phyloP scores from a whole-genome alignment of 1,284 basidiomycete genomes.

The Puccinia coronata region DNA sequence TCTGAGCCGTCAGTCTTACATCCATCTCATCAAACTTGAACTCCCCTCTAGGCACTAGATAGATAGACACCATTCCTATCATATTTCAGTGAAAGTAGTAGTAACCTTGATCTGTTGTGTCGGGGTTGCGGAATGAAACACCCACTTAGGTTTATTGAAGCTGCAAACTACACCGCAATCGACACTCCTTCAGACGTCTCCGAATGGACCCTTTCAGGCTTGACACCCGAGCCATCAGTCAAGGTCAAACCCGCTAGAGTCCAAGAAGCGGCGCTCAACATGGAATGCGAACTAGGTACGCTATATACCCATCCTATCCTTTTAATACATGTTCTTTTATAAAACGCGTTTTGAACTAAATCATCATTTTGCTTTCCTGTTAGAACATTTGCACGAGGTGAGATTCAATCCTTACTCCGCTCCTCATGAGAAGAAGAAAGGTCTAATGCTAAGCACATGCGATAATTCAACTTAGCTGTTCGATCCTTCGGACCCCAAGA shows the following conservation, averaged over 20 bases:
- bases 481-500: slow-evolving; percentile 24
- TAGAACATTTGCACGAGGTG: slow-evolving; percentile 30
- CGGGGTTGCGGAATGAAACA: neutral
- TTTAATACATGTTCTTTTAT: too few species aligned
- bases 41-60: too few species aligned
- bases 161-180: slow-evolving; percentile 70
- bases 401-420: neutral
- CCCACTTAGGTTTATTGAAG: slow-evolving; percentile 65
- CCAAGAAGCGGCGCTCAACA: slow-evolving; percentile 64
- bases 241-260: slow-evolving; percentile 68
- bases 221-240: slow-evolving; percentile 67
- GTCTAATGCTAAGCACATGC: neutral
- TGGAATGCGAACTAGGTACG: slow-evolving; percentile 48
- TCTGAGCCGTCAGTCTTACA: slow-evolving; percentile 62
- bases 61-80: too few species aligned
- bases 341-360: too few species aligned
- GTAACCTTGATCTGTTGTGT: too few species aligned
- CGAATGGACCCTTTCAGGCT: slow-evolving; percentile 73
- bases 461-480: slow-evolving; percentile 21
- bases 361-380: neutral
- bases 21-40: neutral
- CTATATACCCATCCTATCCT: neutral
- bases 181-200: slow-evolving; percentile 69
- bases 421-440: neutral
- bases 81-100: slow-evolving; percentile 33